Base-by-base conservation (phyloP, 1,284 basidiomycete species). In the Cryptococcus sp. region DNA sequence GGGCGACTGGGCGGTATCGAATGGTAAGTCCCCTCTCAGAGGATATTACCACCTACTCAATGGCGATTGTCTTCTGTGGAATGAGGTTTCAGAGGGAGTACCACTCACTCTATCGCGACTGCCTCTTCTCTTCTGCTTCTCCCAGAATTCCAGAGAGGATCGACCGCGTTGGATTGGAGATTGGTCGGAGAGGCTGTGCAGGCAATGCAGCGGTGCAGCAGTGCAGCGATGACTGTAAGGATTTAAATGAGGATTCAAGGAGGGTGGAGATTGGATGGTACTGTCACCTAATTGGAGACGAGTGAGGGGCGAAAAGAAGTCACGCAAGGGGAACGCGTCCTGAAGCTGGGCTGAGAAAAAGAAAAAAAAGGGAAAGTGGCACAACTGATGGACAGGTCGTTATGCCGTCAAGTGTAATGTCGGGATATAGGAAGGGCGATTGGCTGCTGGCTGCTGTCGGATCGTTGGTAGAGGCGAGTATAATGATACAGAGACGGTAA, bases 311-410 rank as follows among this genome's bases (percentile, higher is more conserved):
- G 54, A 52, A 22, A 57, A 38, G 47, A 35, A 35, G 43, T 47
- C 27, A 47, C 46, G 47, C 47, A 50, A 55, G 23, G 50, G 39
- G 49, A 50, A 55, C 50, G 50, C 50, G 50, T 52, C 50, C 48
- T 50, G 48, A 35, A 35, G 30, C 8, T 10, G 30, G 10, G 30
- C 8, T 10, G 30, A 35, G 30, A 35, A 13, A 35, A 35, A 35
- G 30, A 35, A 35, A 35, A 35, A 35, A 35, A 39, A 41, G 50
- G 50, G 27, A 35, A 35, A n/a, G 17, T 25, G 39, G 50, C 50
- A 41, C 50, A 39, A 41, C 45, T 35, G 54, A 55, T 50, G 54
- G 45, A 25, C 20, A 30, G 17, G 16, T 39, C 20, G 39, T 7
- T 38, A 11, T 20, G 8, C 2, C 20, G 43, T 10, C 10, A 23